Evolutionary conservation across 2,329 filamentous ascomycete species (phyloP).

Genomic region (Botrytis cinerea): DNA sequence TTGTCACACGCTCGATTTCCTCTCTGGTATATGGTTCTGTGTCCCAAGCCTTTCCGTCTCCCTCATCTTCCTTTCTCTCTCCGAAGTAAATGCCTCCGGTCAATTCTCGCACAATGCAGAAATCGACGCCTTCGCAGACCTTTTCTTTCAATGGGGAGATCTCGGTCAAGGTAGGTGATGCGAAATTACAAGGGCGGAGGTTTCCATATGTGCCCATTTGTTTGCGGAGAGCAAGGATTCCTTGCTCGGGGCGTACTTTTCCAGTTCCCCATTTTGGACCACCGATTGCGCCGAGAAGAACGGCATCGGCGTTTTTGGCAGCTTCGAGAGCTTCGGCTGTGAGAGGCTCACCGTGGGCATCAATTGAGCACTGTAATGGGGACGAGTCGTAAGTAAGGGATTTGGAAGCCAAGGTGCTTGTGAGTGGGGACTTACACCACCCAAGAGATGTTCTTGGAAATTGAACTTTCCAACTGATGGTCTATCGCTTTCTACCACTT

Average conservation of each 20-base stretch:
- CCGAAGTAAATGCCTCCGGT: slow-evolving; percentile 97
- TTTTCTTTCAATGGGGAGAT: slow-evolving; percentile 84
- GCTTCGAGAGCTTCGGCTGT: slow-evolving; percentile 81
- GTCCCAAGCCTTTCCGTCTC: slow-evolving; percentile 74
- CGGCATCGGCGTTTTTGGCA: slow-evolving; percentile 82
- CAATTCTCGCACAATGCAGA: slow-evolving; percentile 89
- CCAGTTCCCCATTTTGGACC: slow-evolving; percentile 97
- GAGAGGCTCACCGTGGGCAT: slow-evolving; percentile 74
- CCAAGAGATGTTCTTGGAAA: slow-evolving; percentile 85
- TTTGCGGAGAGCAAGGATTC: slow-evolving; percentile 86
- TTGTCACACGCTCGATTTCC: slow-evolving; percentile 86
- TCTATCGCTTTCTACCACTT: slow-evolving; percentile 71
- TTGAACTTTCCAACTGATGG: slow-evolving; percentile 73
- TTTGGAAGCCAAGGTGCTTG: background rate
- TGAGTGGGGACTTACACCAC: slow-evolving; percentile 63
- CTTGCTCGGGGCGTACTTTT: slow-evolving; percentile 85
- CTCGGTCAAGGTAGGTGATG: slow-evolving; percentile 80
- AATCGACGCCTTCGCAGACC: slow-evolving; percentile 83
- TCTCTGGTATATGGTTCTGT: slow-evolving; percentile 81
- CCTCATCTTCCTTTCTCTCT: slow-evolving; percentile 77
- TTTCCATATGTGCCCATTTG: slow-evolving; percentile 94
- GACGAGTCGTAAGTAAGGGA: slow-evolving; percentile 6
- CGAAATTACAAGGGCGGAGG: slow-evolving; percentile 94
- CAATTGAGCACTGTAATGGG: slow-evolving; percentile 74
- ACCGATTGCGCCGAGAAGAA: slow-evolving; percentile 90